phyloP scores from a whole-genome alignment of 148 eudicot species.

The Fagopyrum homotropicum region DNA sequence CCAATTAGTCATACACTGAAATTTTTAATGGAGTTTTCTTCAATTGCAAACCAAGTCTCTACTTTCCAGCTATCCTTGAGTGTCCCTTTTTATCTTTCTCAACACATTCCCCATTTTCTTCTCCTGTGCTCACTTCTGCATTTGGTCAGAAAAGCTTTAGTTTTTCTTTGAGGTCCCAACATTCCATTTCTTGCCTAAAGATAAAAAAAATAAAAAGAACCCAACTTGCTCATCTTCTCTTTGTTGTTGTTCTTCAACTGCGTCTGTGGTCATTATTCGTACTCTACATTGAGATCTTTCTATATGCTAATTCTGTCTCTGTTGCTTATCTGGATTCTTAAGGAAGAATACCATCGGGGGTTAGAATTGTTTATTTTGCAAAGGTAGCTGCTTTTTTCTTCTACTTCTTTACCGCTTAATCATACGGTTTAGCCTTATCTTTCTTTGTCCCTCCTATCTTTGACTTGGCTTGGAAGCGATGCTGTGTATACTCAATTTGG shows the following conservation, averaged over 20 bases:
- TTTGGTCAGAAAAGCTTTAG: no score
- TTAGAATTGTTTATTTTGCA: slow-evolving; percentile 4
- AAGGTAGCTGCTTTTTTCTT: slow-evolving; percentile 10
- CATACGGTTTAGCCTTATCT: neutral
- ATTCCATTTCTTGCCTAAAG: neutral
- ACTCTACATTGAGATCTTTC: slow-evolving; percentile 3
- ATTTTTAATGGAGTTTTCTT: slow-evolving; percentile 39
- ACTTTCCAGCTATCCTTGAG: slow-evolving; percentile 13
- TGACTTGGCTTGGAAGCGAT: slow-evolving; percentile 15
- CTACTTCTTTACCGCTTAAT: neutral
- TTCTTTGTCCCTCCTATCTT: no score
- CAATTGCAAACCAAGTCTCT: slow-evolving; percentile 32
- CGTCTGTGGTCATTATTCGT: neutral
- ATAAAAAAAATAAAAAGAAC: slow-evolving; percentile 1
- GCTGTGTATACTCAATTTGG: slow-evolving; percentile 5
- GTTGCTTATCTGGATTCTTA: slow-evolving; percentile 4
- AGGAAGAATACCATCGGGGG: slow-evolving; percentile 11
- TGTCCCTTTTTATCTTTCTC: slow-evolving; percentile 14
- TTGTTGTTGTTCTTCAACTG: neutral
- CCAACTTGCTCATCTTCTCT: neutral
- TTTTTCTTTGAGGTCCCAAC: no score
- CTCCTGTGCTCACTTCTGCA: no score
- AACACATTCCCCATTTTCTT: slow-evolving; percentile 7
- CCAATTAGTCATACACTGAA: neutral
- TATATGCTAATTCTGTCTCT: slow-evolving; percentile 5